Base-by-base conservation (phyloP, 179 eudicot species). In the Dionaea muscipula region DNA sequence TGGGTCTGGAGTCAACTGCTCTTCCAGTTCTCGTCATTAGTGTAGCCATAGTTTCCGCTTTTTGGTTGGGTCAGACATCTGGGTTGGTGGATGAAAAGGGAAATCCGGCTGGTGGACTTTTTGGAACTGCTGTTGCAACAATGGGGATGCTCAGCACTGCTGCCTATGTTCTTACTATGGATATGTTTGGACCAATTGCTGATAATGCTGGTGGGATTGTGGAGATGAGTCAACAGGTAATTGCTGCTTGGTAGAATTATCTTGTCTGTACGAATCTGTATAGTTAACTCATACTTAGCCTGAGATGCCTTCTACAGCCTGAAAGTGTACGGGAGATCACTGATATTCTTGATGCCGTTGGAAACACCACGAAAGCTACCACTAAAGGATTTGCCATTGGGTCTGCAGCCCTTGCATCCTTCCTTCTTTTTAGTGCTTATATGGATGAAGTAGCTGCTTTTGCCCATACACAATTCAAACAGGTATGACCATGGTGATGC, bases 81-180 rank as follows among this genome's bases (percentile, higher is more conserved):
- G 98, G 98, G 25, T 73, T 91, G 67, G 78, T 87, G 59, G 98
- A 91, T 73, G 98, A 91, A 64, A 43, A 75, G 67, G 96, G 96
- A 66, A 82, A 62, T 63, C 98, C 98, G 47, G 84, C 86, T 58
- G 98, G 98, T 54, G 98, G 98, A 2, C 76, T 91, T 56, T 91
- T 91, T 77, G 98, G 98, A 62, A 91, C 98, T 35, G 98, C 98
- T 59, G 98, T 91, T 47, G 98, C 98, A 62, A 91, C 98, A 9
- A 91, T 91, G 98, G 98, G 98, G 39, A 91, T 91, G 98, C 93
- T 91, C 56, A 87, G 98, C 67, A 87, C 98, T 19, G 98, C 98
- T 69, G 98, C 89, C 45, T 91, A 91, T 78, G 98, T 91, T 56
- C 80, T 91, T 59, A 91, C 98, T 0, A 91, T 91, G 96, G 98